Evolutionary conservation across 2,329 filamentous ascomycete genomes (phyloP), one percentile per base, ranked within the genome.

Genomic region (Ascochyta clinopodiicola): DNA sequence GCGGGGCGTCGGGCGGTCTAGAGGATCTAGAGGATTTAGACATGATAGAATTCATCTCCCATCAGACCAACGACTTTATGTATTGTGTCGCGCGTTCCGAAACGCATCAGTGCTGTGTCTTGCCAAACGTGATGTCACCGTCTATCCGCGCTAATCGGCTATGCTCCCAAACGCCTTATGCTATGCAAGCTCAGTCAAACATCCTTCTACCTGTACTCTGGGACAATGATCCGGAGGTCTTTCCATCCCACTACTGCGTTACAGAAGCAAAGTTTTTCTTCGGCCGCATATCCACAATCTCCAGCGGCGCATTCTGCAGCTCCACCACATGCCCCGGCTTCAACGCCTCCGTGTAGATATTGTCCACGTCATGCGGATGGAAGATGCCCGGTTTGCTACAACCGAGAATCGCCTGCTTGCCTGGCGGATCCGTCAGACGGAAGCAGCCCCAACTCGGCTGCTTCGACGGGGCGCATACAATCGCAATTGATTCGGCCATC

Each of bases 401-500:
- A 36, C 87, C 84, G 39, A 96, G 80, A 31, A 99, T 88, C n/a
- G 91, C 86, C 60, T 90, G 87, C 64, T 98, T 83, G 0, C 95
- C 95, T 0, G 95, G 94, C 0, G 95, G 95, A 75, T 97, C 91
- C 0, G 95, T 99, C 4, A 99, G 81, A 31, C 95, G 87, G 77
- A 98, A 99, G 22, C 96, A 89, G 44, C 95, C 95, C 81, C 91
- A 94, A 59, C 91, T 94, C 6, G 90, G 90, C 32, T 83, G 81
- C 67, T 90, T 91, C 52, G 84, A 89, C 0, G 95, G 95, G 6
- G 95, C 91, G 77, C 95, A 99, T 35, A 99, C 95, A 68, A 99
- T 96, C 4, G 95, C 95, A 60, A 99, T 92, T 67, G 91, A 96
- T 80, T 99, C 95, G 0, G 92, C 89, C 77, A 98, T 85, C 92